phyloP scores from a whole-genome alignment of 768 basidiomycete species.

The Leccinum fibrillosum region DNA sequence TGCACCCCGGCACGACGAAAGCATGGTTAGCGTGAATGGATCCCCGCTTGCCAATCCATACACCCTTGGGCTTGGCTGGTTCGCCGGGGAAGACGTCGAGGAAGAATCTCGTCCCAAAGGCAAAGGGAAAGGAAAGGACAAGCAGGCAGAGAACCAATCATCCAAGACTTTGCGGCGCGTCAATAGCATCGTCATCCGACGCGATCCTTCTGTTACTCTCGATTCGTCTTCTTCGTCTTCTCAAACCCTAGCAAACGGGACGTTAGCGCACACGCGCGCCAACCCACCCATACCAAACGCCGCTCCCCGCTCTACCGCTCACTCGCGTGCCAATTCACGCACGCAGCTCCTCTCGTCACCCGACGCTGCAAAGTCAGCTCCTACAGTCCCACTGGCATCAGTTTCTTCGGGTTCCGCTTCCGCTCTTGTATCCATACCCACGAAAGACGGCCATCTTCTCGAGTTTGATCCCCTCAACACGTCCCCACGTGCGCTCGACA shows the following conservation, averaged over 20 bases:
- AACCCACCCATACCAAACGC: background rate
- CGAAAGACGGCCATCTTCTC: constrained; percentile 75
- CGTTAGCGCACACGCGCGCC: constrained; percentile 14
- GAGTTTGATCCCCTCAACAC: constrained; percentile 82
- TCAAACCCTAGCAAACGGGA: constrained; percentile 16
- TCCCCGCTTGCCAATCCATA: constrained; percentile 81
- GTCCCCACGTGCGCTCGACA: constrained; percentile 68
- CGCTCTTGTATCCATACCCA: constrained; percentile 74
- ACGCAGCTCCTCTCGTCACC: constrained; percentile 15
- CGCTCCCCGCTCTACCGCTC: background rate
- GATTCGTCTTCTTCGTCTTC: constrained; percentile 30
- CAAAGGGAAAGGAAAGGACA: constrained; percentile 24
- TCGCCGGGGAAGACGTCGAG: constrained; percentile 36
- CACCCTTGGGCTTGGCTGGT: constrained; percentile 61
- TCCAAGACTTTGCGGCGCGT: constrained; percentile 36
- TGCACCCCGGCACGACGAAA: constrained; percentile 70
- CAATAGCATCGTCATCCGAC: constrained; percentile 60
- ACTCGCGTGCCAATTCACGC: constrained; percentile 46
- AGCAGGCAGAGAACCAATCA: constrained; percentile 11
- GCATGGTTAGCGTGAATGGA: constrained; percentile 78
- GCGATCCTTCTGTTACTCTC: constrained; percentile 49
- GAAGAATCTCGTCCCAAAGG: constrained; percentile 13
- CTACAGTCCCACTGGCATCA: background rate
- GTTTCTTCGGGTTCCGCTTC: constrained; percentile 33
- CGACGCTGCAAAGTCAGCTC: background rate